These are phyloP conservation scores for Polychaeton citri DNA, from an alignment of 2,329 filamentous ascomycete species.

Conservation along the genomic window DNA sequence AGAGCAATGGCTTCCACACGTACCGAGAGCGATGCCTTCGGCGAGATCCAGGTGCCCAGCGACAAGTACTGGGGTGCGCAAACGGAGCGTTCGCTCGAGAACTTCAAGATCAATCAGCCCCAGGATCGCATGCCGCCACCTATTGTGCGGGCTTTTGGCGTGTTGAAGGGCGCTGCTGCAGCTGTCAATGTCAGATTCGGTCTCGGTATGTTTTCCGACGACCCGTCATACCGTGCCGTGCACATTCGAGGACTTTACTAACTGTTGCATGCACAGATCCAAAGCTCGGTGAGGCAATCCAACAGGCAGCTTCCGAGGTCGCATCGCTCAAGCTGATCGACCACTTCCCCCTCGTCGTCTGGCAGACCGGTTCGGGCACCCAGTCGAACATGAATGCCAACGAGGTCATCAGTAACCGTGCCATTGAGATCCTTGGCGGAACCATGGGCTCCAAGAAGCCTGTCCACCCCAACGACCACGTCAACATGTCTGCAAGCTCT, in stretches of 20 bases:
- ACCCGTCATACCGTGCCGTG: background rate
- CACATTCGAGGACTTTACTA: background rate
- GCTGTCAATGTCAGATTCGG: conserved; percentile 92
- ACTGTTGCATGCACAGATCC: conserved; percentile 44
- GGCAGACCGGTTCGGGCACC: conserved; percentile 97
- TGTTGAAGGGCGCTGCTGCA: conserved; percentile 91
- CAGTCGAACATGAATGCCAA: conserved; percentile 99
- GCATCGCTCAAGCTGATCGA: conserved; percentile 86
- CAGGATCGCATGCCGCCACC: conserved; percentile 96
- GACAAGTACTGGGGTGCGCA: conserved; percentile 99
- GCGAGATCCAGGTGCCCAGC: conserved; percentile 78
- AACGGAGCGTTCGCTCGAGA: conserved; percentile 88
- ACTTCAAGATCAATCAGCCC: conserved; percentile 99
- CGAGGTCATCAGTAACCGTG: conserved; percentile 98
- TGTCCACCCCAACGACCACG: conserved; percentile 97
- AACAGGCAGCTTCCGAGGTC: conserved; percentile 87
- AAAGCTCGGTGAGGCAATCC: conserved; percentile 75
- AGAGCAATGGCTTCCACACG: conserved; percentile 40
- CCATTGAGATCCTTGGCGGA: conserved; percentile 93
- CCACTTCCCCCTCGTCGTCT: conserved; percentile 97
- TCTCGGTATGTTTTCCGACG: conserved; percentile 48
- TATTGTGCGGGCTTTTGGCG: conserved; percentile 85
- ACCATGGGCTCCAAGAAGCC: conserved; percentile 94
- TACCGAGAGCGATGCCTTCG: conserved; percentile 94
- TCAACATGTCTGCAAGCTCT: conserved; percentile 97